Conservation (phyloP, 306 rosid species). For the Gynostemma pentaphyllum region DNA sequence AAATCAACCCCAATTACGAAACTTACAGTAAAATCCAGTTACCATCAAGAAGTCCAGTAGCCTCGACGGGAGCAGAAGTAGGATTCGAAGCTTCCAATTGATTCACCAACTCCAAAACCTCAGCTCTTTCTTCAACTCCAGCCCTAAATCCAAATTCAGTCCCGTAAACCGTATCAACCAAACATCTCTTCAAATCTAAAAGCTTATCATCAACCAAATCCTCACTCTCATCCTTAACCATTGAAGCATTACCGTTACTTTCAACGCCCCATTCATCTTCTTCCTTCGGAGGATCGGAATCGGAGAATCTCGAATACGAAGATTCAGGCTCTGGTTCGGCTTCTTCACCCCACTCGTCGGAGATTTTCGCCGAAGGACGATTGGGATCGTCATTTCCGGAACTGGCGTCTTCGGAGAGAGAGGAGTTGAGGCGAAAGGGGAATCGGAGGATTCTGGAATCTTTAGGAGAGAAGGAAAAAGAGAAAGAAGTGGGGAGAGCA, state of each 20-base stretch:
- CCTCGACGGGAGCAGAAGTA: constrained; percentile 51
- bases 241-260: constrained; percentile 40
- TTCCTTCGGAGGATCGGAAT: constrained; percentile 51
- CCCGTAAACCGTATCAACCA: constrained; percentile 77
- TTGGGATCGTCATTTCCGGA: constrained; percentile 17
- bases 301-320: constrained; percentile 28
- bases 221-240: constrained; percentile 6
- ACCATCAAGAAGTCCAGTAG: constrained; percentile 59
- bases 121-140: constrained; percentile 73
- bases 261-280: constrained; percentile 71
- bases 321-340: constrained; percentile 37
- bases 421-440: constrained; percentile 34
- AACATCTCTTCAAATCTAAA: constrained; percentile 52
- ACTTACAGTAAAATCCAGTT: constrained; percentile 91
- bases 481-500: constrained; percentile 1
- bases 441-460: constrained; percentile 12
- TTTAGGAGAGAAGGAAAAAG: constrained; percentile 15
- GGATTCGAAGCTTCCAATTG: constrained; percentile 88
- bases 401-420: constrained; percentile 24
- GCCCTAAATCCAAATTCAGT: constrained; percentile 75
- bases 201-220: constrained; percentile 22
- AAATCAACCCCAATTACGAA: background rate
- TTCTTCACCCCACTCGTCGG: constrained; percentile 73
- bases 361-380: constrained; percentile 14
- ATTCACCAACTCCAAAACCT: constrained; percentile 68